Base-by-base conservation (phyloP, 352 stramenopile genomes). In the Phytopythium oedochilum region DNA sequence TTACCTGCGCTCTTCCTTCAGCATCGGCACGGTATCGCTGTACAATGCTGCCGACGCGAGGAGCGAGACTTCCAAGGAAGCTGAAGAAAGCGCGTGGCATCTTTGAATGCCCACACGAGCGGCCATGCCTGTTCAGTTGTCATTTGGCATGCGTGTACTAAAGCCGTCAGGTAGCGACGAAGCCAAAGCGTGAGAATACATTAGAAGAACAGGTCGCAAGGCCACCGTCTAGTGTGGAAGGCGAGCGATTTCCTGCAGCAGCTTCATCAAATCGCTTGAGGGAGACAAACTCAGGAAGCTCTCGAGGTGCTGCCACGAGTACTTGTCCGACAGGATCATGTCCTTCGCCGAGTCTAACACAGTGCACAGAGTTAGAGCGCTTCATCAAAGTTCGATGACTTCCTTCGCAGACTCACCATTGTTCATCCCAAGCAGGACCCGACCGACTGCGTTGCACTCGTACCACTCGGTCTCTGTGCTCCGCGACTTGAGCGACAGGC, bases 221-320 rank as follows among this genome's bases (percentile, higher is more conserved):
- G 9, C 8, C 49, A 57, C n/a, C 31, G 10, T 32, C 34, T 61
- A 51, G 53, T 85, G 63, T 59, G 87, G 63, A 55, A 86, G 55
- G 6, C 66, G 67, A 22, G 72, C 78, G n/a, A 89, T 82, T 20
- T 91, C 81, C 66, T 91, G 81, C 3, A 89, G 61, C 20, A 91
- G 59, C 12, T 71, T 64, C 3, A 68, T 69, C 23, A 88, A 57
- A 38, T 70, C 73, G 50, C 53, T 88, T 23, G 69, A 61, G 20
- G 79, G 63, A 34, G 71, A 57, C 17, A 68, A 45, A 17, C 55
- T 81, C 47, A 72, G 69, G 65, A 88, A 88, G 56, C 67, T 88
- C 39, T 92, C 81, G 31, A 78, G 78, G 57, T 92, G 81, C 51
- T 80, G 88, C 81, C 78, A 92, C n/a, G 81, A 92, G 57, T 92